These are phyloP conservation scores for Cladosporium cucumerinum DNA, from an alignment of 2,329 filamentous ascomycete genomes.

Conservation along the genomic window DNA sequence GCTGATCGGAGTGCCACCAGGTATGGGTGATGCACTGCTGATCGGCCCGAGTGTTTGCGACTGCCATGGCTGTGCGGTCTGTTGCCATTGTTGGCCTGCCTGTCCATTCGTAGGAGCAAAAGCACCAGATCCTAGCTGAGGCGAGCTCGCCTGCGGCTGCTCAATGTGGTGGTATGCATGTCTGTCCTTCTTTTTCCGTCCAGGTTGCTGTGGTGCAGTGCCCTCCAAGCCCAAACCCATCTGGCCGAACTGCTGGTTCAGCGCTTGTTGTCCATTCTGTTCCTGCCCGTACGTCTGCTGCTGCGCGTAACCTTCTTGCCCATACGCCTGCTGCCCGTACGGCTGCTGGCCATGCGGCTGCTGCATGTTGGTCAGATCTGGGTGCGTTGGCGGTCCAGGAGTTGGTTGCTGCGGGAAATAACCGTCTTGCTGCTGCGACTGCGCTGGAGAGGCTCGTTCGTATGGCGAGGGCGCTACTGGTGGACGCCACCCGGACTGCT, in stretches of 20 bases:
- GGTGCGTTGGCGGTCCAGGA: constrained; percentile 19
- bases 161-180: constrained; percentile 90
- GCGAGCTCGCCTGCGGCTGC: constrained; percentile 57
- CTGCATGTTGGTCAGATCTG: constrained; percentile 23
- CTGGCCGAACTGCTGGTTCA: constrained; percentile 73
- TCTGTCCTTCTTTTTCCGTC: constrained; percentile 80
- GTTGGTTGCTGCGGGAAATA: constrained; percentile 42
- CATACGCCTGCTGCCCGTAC: constrained; percentile 17
- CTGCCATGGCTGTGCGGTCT: constrained; percentile 36
- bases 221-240: constrained; percentile 59
- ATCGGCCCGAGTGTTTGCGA: constrained; percentile 25
- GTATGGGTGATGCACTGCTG: constrained; percentile 20
- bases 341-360: constrained; percentile 25
- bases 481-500: constrained; percentile 33
- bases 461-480: constrained; percentile 46
- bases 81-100: constrained; percentile 37
- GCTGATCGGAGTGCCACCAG: constrained; percentile 29
- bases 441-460: constrained; percentile 39
- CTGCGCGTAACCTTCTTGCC: constrained; percentile 19
- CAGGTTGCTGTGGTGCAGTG: constrained; percentile 44
- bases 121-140: constrained; percentile 63
- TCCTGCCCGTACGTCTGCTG: constrained; percentile 23
- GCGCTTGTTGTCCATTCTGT: constrained; percentile 35
- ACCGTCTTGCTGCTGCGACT: constrained; percentile 28
- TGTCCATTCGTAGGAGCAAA: constrained; percentile 56